A percentile compares a stretch with the other conserved stretches of the same genome.
These are phyloP conservation scores for Ogataea populi-albae DNA, from an alignment of 805 yeast species.

Conservation along the genomic window DNA sequence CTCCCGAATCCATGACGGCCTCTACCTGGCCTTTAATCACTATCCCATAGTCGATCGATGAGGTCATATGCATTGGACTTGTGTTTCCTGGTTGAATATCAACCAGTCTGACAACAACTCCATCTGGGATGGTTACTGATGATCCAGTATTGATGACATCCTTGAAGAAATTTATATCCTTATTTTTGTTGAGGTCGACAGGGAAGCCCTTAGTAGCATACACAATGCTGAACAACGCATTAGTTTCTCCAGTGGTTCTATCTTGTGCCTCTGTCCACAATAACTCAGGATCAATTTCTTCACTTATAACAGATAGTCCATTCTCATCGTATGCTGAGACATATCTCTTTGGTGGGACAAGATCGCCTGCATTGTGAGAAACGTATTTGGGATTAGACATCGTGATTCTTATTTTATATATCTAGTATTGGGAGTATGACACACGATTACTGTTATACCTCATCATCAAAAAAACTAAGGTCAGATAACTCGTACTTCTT, in stretches of 20 bases:
- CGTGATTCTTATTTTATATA: no score
- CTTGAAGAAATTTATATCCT: constrained; percentile 4
- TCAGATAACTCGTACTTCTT: no score
- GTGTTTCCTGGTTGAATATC: constrained; percentile 10
- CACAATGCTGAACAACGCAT: constrained; percentile 10
- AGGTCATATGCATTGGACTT: constrained; percentile 10
- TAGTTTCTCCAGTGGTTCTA: constrained; percentile 7
- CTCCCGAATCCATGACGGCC: constrained; percentile 11
- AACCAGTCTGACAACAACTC: constrained; percentile 9
- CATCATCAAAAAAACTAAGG: neutral
- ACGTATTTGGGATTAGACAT: constrained; percentile 6
- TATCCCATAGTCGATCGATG: constrained; percentile 9
- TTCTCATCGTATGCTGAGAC: constrained; percentile 6
- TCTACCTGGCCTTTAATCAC: constrained; percentile 9
- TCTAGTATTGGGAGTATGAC: no score
- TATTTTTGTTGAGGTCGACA: constrained; percentile 5
- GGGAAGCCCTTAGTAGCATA: constrained; percentile 10
- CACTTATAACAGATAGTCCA: constrained; percentile 7
- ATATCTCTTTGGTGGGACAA: constrained; percentile 8
- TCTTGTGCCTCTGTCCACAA: constrained; percentile 10
- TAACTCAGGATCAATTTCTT: constrained; percentile 6
- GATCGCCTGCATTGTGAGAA: constrained; percentile 4
- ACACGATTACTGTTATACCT: neutral
- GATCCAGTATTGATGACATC: constrained; percentile 4
- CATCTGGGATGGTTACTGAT: constrained; percentile 9